These are phyloP conservation scores for Dendrocalamus sinicus DNA, from an alignment of 176 grass and related monocot species.

Conservation along the genomic window DNA sequence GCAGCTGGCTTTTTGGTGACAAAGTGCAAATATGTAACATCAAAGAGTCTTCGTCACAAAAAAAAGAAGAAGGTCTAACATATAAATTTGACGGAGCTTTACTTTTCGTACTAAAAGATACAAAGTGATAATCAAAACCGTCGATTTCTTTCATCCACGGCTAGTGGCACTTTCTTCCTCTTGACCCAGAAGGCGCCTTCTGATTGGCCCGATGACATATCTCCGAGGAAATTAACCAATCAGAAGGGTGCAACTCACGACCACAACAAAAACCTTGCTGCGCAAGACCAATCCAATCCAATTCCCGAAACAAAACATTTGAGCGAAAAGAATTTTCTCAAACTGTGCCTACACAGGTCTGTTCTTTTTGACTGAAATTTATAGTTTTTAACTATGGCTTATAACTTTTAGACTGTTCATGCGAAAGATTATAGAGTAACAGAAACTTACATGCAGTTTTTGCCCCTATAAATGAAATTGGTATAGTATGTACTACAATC, in stretches of 20 bases:
- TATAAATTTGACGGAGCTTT: background rate
- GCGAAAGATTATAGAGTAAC: too few species aligned
- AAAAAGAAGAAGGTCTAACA: background rate
- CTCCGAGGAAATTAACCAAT: slow-evolving; percentile 30
- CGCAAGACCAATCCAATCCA: background rate
- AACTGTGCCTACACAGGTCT: background rate
- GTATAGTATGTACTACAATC: too few species aligned
- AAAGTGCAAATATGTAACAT: background rate
- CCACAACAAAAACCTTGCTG: background rate
- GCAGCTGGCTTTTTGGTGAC: background rate
- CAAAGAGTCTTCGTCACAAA: background rate
- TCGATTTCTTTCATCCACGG: slow-evolving; percentile 16
- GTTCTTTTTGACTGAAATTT: too few species aligned
- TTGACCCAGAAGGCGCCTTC: background rate
- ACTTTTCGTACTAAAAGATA: background rate
- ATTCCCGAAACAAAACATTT: background rate
- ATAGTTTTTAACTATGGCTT: too few species aligned
- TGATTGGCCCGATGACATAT: slow-evolving; percentile 47
- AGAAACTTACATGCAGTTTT: too few species aligned
- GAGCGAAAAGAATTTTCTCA: background rate
- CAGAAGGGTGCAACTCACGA: background rate
- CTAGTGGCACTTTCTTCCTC: background rate
- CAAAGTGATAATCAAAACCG: background rate
- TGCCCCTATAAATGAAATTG: too few species aligned
- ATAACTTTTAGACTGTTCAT: too few species aligned